Percentiles rank a stretch among this genome's conserved stretches.
phyloP scores from a whole-genome alignment of 1,139 yeast species.

The Nadsonia starkeyi-henricii region DNA sequence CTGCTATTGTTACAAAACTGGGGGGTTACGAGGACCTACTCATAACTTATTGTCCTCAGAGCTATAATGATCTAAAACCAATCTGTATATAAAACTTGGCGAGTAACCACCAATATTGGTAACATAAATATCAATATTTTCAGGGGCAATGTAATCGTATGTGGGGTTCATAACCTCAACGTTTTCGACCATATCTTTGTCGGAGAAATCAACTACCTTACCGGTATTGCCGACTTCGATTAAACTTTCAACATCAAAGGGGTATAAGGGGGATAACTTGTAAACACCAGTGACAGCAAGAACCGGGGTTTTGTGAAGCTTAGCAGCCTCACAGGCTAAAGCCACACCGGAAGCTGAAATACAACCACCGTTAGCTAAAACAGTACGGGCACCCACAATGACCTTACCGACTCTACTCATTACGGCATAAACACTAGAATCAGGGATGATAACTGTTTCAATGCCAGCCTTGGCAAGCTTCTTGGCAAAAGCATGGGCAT shows the following conservation, averaged over 20 bases:
- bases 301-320: conserved; percentile 87
- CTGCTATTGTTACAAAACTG: too few relatives aligned
- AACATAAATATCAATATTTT: conserved; percentile 82
- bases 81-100: conserved; percentile 89
- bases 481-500: conserved; percentile 69
- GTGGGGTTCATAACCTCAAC: conserved; percentile 87
- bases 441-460: conserved; percentile 85
- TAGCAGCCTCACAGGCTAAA: conserved; percentile 89
- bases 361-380: conserved; percentile 93
- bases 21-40: conserved; percentile 16
- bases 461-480: conserved; percentile 73
- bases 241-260: conserved; percentile 76
- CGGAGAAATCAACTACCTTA: conserved; percentile 59
- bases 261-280: conserved; percentile 86
- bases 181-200: conserved; percentile 44
- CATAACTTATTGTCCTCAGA: conserved; percentile 40
- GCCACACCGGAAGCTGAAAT: conserved; percentile 84
- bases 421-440: conserved; percentile 81
- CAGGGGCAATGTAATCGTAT: conserved; percentile 86
- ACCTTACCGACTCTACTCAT: conserved; percentile 98
- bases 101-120: conserved; percentile 92
- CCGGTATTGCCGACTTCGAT: conserved; percentile 93
- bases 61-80: conserved; percentile 86
- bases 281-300: conserved; percentile 90
- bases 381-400: conserved; percentile 79